Conservation (phyloP, 2,329 filamentous ascomycete genomes). For the Fusarium robinianum region DNA sequence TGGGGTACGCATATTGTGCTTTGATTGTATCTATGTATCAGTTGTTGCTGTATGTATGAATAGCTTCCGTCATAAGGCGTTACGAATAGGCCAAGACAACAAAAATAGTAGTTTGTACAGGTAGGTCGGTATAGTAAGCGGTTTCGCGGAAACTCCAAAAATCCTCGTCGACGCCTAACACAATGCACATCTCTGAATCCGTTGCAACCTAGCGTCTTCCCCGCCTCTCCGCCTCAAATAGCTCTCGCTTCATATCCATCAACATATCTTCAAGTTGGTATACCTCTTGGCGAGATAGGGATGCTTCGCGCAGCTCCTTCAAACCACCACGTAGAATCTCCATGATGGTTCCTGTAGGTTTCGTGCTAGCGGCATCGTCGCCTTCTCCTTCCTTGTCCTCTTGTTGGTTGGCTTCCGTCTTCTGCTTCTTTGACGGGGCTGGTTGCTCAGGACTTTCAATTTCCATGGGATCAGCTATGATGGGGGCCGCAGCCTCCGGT, state of each 20-base stretch:
- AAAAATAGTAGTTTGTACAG: constrained; percentile 17
- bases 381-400: constrained; percentile 6
- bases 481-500: constrained; percentile 7
- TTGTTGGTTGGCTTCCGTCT: constrained; percentile 2
- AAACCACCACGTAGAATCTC: constrained; percentile 49
- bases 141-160: constrained; percentile 19
- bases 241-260: constrained; percentile 75
- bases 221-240: constrained; percentile 71
- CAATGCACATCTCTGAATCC: constrained; percentile 22
- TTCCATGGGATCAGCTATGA: constrained; percentile 33
- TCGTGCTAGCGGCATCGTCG: constrained; percentile 8
- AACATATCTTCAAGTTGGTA: constrained; percentile 76
- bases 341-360: constrained; percentile 35
- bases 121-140: constrained; percentile 22
- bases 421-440: background rate
- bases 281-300: constrained; percentile 67
- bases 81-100: constrained; percentile 10
- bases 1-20: constrained; percentile 15
- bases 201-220: constrained; percentile 46
- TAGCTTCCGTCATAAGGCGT: constrained; percentile 21
- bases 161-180: constrained; percentile 21
- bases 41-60: constrained; percentile 10
- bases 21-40: constrained; percentile 23
- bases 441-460: constrained; percentile 13
- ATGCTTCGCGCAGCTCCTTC: constrained; percentile 60